phyloP scores from a whole-genome alignment of 345 rosid species.

The Gossypium mustelinum region DNA sequence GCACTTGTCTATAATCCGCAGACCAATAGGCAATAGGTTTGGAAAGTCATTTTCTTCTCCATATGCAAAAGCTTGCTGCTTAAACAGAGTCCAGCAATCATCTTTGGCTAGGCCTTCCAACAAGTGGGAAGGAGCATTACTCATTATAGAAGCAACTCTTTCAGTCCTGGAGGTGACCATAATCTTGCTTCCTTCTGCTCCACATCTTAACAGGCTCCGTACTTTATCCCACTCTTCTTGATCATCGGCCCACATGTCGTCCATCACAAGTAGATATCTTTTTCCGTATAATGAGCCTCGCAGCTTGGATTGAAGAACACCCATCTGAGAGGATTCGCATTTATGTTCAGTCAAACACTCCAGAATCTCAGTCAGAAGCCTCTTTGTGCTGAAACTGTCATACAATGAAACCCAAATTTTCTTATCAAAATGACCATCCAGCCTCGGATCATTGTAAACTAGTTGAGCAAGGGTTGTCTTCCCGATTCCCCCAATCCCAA shows the following conservation, averaged over 20 bases:
- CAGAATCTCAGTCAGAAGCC: not conserved
- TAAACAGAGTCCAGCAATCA: slow-evolving; percentile 26
- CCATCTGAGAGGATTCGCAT: slow-evolving; percentile 14
- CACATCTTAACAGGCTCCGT: slow-evolving; percentile 8
- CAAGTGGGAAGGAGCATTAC: not conserved
- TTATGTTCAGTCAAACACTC: slow-evolving; percentile 6
- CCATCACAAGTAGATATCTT: slow-evolving; percentile 23
- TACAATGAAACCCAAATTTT: slow-evolving; percentile 22
- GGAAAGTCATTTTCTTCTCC: not conserved
- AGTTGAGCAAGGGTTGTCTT: slow-evolving; percentile 27
- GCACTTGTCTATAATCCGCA: slow-evolving; percentile 21
- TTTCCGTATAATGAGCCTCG: not conserved
- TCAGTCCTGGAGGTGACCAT: slow-evolving; percentile 19
- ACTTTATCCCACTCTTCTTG: slow-evolving; percentile 22
- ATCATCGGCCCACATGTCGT: slow-evolving; percentile 28
- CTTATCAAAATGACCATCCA: slow-evolving; percentile 12
- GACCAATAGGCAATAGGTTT: slow-evolving; percentile 17
- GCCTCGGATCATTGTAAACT: slow-evolving; percentile 18
- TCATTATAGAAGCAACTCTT: slow-evolving; percentile 14
- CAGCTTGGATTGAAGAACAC: slow-evolving; percentile 19
- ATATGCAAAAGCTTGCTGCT: slow-evolving; percentile 15
- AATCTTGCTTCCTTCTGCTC: slow-evolving; percentile 20
- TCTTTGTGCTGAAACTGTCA: slow-evolving; percentile 17
- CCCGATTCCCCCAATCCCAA: slow-evolving; percentile 26
- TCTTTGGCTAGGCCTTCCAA: slow-evolving; percentile 17